Evolutionary conservation across 306 rosid species (phyloP), one percentile per base, ranked within the genome.

Genomic region (Cucumis melo): DNA sequence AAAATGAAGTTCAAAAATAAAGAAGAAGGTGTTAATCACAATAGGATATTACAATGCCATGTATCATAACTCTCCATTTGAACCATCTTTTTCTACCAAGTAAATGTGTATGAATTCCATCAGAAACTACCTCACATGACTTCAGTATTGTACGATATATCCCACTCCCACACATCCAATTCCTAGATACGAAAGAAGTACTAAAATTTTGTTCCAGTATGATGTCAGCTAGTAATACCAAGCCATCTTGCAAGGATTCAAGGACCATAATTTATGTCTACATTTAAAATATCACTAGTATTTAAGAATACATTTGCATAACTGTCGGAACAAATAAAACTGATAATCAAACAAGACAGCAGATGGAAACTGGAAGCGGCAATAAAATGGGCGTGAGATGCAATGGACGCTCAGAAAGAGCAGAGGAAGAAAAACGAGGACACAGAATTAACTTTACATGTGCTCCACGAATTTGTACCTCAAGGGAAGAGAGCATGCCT

Each of bases 401-500:
- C 19, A 46, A 44, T 70, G 75, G n/a, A 70, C 1, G 58, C 75
- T 44, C 57, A 24, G 5, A 23, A 68, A 70, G 12, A 68, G 29
- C 29, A 41, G 74, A 8, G 38, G n/a, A 11, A 21, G 21, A 27
- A 70, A 21, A 46, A 70, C 3, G 23, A 70, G 8, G 38, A 34
- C 39, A 46, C 0, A 29, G 23, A 71, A 71, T 48, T 24, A n/a
- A 56, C 9, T 14, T 24, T 48, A 16, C 8, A 7, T 24, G 38
- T 4, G 56, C 41, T 23, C 54, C 58, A 71, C 13, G 39, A 71
- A 71, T 71, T 15, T 27, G 20, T 83, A 93, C 98, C 98, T 91
- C 63, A 39, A 78, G 50, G 98, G 87, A 84, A 91, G 79, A 80
- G 76, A 24, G 79, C 93, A 91, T 17, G 98, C 98, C 86, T 91